phyloP scores from a whole-genome alignment of 192 early-diverging fungal genomes.

The Geranomyces michiganensis region DNA sequence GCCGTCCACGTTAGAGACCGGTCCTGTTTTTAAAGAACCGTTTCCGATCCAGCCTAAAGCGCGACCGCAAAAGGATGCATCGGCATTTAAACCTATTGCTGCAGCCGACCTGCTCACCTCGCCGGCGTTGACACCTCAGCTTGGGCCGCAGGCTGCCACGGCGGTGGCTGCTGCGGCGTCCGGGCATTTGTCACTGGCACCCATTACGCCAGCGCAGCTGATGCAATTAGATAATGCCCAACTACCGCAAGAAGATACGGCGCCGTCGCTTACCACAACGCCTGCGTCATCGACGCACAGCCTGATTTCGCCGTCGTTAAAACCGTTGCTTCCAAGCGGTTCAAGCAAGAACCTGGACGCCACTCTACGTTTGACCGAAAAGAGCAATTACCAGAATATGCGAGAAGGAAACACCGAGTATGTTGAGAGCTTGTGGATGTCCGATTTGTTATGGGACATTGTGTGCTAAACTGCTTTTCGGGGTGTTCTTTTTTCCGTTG shows the following conservation, averaged over 20 bases:
- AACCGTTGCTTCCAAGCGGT: slow-evolving; percentile 44
- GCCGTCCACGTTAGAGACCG: neutral
- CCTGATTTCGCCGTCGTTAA: slow-evolving; percentile 44
- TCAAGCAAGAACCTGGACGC: slow-evolving; percentile 41
- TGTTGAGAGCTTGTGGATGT: slow-evolving; percentile 23
- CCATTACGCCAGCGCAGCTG: slow-evolving; percentile 68
- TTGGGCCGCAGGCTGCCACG: slow-evolving; percentile 6
- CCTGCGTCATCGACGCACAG: neutral
- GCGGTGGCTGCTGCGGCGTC: neutral
- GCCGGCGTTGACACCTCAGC: slow-evolving; percentile 25
- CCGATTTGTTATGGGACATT: neutral
- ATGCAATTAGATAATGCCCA: slow-evolving; percentile 59
- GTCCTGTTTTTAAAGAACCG: slow-evolving; percentile 25
- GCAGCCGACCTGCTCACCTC: slow-evolving; percentile 21
- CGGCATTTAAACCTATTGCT: too few species aligned
- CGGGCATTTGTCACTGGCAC: slow-evolving; percentile 39
- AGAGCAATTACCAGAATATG: slow-evolving; percentile 87
- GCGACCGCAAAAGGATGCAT: too few species aligned
- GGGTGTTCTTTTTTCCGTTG: slow-evolving; percentile 29
- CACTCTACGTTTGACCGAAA: slow-evolving; percentile 56
- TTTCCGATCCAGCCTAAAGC: slow-evolving; percentile 5
- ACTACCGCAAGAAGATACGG: slow-evolving; percentile 22
- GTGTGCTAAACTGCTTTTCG: neutral
- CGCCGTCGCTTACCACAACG: neutral
- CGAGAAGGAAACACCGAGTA: slow-evolving; percentile 85